phyloP scores from a whole-genome alignment of 192 early-diverging fungal species.

The Funneliformis mosseae region DNA sequence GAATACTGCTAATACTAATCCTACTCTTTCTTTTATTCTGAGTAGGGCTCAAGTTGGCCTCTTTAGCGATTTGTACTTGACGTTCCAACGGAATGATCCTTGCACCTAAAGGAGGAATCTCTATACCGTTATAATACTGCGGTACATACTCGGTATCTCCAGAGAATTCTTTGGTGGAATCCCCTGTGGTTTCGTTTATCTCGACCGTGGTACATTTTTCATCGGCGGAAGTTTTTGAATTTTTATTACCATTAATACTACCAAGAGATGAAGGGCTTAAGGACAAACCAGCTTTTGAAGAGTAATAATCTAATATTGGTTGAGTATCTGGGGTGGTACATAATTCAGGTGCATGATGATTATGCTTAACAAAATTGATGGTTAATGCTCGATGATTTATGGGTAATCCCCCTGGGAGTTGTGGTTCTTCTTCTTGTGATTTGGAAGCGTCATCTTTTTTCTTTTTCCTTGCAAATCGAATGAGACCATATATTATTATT shows the following conservation, averaged over 20 bases:
- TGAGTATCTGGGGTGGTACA: background rate
- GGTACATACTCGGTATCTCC: background rate
- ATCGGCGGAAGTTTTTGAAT: background rate
- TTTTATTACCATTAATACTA: background rate
- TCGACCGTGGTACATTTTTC: background rate
- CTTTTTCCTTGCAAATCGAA: background rate
- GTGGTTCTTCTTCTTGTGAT: background rate
- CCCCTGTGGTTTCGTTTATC: background rate
- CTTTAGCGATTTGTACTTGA: background rate
- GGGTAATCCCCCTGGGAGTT: background rate
- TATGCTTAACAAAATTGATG: background rate
- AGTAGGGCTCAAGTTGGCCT: background rate
- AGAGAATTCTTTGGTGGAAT: too few species aligned
- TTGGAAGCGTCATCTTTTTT: background rate
- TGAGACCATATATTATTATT: background rate
- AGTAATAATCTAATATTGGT: background rate
- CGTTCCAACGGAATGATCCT: constrained; percentile 5
- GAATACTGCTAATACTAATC: background rate
- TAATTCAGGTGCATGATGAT: background rate
- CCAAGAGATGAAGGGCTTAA: background rate
- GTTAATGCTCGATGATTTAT: background rate
- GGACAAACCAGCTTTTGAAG: background rate
- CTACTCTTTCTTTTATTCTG: background rate
- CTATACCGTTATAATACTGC: background rate
- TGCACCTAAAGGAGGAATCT: constrained; percentile 8